These are phyloP conservation scores for Gonapodya prolifera DNA, from an alignment of 192 early-diverging fungal species.

Conservation along the genomic window DNA sequence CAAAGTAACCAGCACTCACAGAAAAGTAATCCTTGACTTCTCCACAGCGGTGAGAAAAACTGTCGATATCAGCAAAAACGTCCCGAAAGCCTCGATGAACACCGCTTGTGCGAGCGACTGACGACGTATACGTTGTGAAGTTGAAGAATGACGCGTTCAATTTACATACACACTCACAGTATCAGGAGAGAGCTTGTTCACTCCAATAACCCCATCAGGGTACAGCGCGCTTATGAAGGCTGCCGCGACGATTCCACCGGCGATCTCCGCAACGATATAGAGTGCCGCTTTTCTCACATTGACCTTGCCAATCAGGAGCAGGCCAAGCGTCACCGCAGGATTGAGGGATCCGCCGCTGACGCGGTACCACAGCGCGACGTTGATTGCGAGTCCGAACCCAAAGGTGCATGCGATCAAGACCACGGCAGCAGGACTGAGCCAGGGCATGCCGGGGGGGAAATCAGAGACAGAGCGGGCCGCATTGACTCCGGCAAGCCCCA, in stretches of 20 bases:
- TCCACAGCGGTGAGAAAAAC: conserved; percentile 33
- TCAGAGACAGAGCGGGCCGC: neutral
- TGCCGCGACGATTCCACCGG: conserved; percentile 41
- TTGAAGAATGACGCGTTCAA: too few relatives aligned
- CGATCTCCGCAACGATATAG: conserved; percentile 43
- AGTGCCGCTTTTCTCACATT: conserved; percentile 19
- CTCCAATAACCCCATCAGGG: conserved; percentile 16
- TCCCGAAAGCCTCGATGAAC: conserved; percentile 27
- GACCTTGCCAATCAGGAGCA: conserved; percentile 38
- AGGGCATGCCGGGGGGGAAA: neutral
- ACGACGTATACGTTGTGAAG: too few relatives aligned
- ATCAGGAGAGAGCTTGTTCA: conserved; percentile 22
- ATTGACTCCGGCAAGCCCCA: neutral
- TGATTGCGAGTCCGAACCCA: conserved; percentile 27
- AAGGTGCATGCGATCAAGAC: conserved; percentile 11
- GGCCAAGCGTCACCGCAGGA: conserved; percentile 46
- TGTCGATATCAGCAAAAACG: conserved; percentile 20
- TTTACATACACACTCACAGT: too few relatives aligned
- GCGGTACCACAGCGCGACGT: conserved; percentile 30
- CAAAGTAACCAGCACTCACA: conserved; percentile 13
- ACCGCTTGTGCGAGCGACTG: conserved; percentile 16
- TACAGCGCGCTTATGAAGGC: conserved; percentile 15
- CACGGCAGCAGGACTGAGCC: neutral
- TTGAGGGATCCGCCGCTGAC: conserved; percentile 46
- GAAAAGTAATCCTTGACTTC: conserved; percentile 19